Evolutionary conservation across 2,329 filamentous ascomycete species (phyloP).

Genomic region (Hymenoscyphus scutula): DNA sequence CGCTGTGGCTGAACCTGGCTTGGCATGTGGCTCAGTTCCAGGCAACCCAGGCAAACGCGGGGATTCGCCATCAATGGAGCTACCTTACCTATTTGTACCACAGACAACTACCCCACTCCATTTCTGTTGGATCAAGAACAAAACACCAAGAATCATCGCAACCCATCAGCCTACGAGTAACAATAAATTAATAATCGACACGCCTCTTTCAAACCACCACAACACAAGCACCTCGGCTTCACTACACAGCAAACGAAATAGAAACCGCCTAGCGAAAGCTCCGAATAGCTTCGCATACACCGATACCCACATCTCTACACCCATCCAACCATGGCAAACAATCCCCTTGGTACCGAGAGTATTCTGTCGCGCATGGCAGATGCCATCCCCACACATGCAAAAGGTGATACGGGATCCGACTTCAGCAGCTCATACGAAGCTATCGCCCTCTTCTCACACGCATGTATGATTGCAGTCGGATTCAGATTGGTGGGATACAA

Average conservation of each 20-base stretch:
- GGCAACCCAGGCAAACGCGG: constrained; percentile 22
- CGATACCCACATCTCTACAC: neutral
- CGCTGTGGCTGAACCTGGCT: neutral
- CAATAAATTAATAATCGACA: neutral
- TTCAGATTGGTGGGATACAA: constrained; percentile 82
- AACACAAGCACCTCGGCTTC: neutral
- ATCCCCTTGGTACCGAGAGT: constrained; percentile 44
- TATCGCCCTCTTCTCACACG: constrained; percentile 79
- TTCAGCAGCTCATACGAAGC: constrained; percentile 75
- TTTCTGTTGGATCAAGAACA: constrained; percentile 6
- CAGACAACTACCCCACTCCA: constrained; percentile 1
- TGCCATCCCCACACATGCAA: constrained; percentile 54
- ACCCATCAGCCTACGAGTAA: neutral
- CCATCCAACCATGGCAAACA: constrained; percentile 28
- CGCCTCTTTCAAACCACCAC: neutral
- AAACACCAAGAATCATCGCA: neutral
- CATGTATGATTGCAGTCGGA: constrained; percentile 74
- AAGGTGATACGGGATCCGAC: constrained; percentile 55
- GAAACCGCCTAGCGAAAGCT: neutral
- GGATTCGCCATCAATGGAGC: constrained; percentile 17
- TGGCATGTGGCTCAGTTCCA: constrained; percentile 9
- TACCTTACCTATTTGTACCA: too few species aligned
- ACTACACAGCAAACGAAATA: neutral
- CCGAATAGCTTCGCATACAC: neutral
- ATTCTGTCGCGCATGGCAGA: constrained; percentile 58